phyloP scores from a whole-genome alignment of 2,329 filamentous ascomycete species.

The Penicillium sp. region DNA sequence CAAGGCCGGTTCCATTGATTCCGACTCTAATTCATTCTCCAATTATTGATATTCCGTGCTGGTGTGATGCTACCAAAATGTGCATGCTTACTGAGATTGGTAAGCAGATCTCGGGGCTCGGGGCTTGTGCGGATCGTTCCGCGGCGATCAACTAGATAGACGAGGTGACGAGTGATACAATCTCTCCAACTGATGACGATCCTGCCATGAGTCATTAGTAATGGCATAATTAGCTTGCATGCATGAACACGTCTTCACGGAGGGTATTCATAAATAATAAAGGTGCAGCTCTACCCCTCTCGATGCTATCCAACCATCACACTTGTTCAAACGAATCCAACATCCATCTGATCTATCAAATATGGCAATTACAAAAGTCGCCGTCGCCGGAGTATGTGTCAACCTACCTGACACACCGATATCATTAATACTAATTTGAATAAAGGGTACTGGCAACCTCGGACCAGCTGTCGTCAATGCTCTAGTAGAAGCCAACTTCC shows the following conservation, averaged over 20 bases:
- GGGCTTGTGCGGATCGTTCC: neutral
- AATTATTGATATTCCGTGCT: too few relatives aligned
- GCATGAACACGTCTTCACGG: neutral
- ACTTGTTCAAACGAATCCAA: neutral
- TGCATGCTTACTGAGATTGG: too few relatives aligned
- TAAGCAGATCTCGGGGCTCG: neutral
- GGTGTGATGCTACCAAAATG: too few relatives aligned
- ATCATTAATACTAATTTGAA: too few relatives aligned
- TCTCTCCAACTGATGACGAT: neutral
- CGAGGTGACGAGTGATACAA: neutral
- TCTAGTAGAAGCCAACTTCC: constrained; percentile 7
- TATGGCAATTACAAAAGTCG: constrained; percentile 13
- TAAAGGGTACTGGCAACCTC: constrained; percentile 13
- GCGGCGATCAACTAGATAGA: neutral
- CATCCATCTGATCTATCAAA: neutral
- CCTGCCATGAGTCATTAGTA: neutral
- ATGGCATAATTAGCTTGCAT: too few relatives aligned
- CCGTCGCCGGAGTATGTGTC: constrained; percentile 11
- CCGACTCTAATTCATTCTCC: too few relatives aligned
- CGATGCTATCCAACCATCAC: neutral
- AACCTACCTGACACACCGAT: neutral
- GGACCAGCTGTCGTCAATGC: constrained; percentile 14
- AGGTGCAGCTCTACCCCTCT: neutral
- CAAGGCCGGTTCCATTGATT: too few relatives aligned
- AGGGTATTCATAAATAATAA: neutral